A percentile compares a stretch with the other conserved stretches of the same genome.
These are phyloP conservation scores for Brettanomyces nanus DNA, from an alignment of 805 yeast species.

Conservation along the genomic window DNA sequence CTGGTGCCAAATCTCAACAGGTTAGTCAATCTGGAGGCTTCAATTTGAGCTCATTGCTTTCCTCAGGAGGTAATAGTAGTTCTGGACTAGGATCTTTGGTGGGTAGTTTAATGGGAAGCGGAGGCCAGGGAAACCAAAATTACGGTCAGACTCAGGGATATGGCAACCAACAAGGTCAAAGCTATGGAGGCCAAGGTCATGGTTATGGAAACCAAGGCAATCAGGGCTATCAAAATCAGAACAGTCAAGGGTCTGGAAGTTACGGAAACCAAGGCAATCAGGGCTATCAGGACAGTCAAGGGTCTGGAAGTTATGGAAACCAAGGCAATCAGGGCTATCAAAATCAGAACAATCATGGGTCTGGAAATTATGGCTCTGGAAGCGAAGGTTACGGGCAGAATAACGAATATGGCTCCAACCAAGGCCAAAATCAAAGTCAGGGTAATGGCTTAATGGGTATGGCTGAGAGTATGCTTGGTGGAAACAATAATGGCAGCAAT, in stretches of 20 bases:
- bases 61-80: constrained; percentile 6
- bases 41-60: constrained; percentile 18
- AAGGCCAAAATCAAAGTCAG: background rate
- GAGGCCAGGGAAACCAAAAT: constrained; percentile 1
- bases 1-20: constrained; percentile 17
- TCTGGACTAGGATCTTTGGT: constrained; percentile 13
- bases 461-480: background rate
- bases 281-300: constrained; percentile 5
- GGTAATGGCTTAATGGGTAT: background rate
- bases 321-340: constrained; percentile 3
- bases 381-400: constrained; percentile 1
- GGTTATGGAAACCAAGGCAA: background rate
- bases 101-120: constrained; percentile 11
- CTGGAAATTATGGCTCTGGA: background rate
- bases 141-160: constrained; percentile 2
- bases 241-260: constrained; percentile 1
- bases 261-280: background rate
- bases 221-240: constrained; percentile 2
- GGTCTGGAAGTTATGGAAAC: constrained; percentile 10
- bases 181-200: background rate
- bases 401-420: background rate
- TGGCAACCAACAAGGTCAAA: constrained; percentile 1
- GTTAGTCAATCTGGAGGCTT: constrained; percentile 22
- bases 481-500: constrained; percentile 1
- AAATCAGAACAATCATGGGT: background rate